These are phyloP conservation scores for Fragaria nilgerrensis DNA, from an alignment of 306 rosid genomes.

Conservation along the genomic window DNA sequence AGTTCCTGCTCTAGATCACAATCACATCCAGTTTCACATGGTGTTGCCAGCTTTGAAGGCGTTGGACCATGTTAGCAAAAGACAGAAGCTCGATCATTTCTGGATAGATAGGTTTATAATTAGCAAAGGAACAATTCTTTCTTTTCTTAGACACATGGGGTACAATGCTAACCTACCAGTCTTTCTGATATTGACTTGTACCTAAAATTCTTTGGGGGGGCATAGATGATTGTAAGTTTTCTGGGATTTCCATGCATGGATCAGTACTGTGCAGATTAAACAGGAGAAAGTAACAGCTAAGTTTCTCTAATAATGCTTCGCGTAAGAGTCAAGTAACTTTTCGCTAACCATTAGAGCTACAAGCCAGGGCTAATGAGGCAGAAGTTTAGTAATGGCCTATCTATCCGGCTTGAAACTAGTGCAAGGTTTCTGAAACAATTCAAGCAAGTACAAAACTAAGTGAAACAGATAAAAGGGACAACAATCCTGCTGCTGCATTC, in stretches of 20 bases:
- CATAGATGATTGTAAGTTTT: background rate
- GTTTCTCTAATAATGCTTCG: background rate
- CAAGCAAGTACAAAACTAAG: no score
- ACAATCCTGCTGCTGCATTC: background rate
- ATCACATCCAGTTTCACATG: background rate
- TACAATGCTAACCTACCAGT: background rate
- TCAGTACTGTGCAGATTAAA: background rate
- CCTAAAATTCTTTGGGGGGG: background rate
- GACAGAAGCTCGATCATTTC: background rate
- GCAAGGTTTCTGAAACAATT: no score
- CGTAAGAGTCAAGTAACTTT: no score
- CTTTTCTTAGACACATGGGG: background rate
- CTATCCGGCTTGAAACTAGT: no score
- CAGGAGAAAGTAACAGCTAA: background rate
- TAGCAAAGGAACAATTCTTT: background rate
- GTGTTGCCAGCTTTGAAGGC: background rate
- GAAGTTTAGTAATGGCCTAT: background rate
- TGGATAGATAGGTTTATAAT: background rate
- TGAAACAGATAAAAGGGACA: no score
- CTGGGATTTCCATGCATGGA: background rate
- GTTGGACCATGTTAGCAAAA: conserved; percentile 2
- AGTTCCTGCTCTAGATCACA: background rate
- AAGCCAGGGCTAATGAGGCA: background rate
- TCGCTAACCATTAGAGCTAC: background rate
- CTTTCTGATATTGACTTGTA: background rate